Base-by-base conservation (phyloP, 257 asterid species). In the Salvia splendens region DNA sequence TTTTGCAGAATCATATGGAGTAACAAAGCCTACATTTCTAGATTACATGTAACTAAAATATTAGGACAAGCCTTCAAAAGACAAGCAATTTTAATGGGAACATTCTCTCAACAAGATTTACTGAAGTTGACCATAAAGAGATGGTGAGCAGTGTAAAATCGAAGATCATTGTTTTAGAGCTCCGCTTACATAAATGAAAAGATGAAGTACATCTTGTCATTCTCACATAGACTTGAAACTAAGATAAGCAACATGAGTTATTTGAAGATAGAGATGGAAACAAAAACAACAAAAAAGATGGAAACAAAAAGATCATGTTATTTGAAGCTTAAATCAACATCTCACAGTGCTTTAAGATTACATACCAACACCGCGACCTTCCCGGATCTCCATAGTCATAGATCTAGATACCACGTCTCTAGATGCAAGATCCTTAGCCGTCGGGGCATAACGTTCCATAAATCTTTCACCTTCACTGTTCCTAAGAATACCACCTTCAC, bases 311-410 rank as follows among this genome's bases (percentile, higher is more conserved):
- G 30, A 50, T 65, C 15, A 1, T 12, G 47, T 48, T 12, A 38
- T 54, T 40, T 45, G 53, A 61, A 56, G 12, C 33, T 56, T 20
- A 53, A 59, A 72, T 63, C 45, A 64, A 58, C 36, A 65, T 49
- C 14, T 70, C 41, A 42, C 10, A 16, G 55, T 15, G 41, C n/a
- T 16, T 10, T 47, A 40, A 51, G 35, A 64, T 28, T 35, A 68
- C 85, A 70, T 84, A 89, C 98, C 99, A 71, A 93, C 99, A 66
- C 99, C 99, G 70, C 99, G 96, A 47, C 99, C 99, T 85, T 93
- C 99, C 55, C 99, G 87, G 74, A 93, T 93, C 82, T 93, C 99
- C 97, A 93, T 93, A 45, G 99, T 90, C 99, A 93, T 93, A 12
- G 99, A 93, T 77, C 99, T 86, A 67, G 97, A 90, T 67, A 93